Evolutionary conservation across 2,329 filamentous ascomycete genomes (phyloP), one percentile per base, ranked within the genome.

Genomic region (Botryosphaeria dothidea): DNA sequence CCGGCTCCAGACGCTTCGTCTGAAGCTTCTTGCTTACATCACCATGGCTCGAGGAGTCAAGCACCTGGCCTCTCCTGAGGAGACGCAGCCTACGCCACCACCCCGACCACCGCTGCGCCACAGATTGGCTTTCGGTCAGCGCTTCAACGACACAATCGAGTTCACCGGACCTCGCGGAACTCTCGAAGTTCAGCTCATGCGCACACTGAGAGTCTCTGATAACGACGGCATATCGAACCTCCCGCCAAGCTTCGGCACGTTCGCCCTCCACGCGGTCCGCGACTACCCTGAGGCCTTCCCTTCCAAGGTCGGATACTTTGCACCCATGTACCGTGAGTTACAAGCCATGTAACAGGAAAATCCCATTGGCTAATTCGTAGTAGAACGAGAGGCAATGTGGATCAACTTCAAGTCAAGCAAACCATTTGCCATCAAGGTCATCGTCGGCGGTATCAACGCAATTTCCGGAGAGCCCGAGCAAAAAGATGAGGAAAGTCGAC

Each of bases 391-490:
- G 25, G 29, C 29, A 3, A 31, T 34, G 49, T 52, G 27, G 17
- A 52, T 52, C 4, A 8, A 21, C 5, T 36, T 34, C 66, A n/a
- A 54, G 0, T 66, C 71, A 1, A 3, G 3, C 0, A 19, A 54
- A 7, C 64, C 57, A 2, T 81, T 78, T 60, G 73, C 75, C 0
- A 67, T 80, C 65, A 77, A 76, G 56, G 66, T 80, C 43, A 75
- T 72, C 62, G 68, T 75, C 19, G 80, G 79, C 7, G 73, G 74
- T 11, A 69, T 80, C n/a, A 81, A 81, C 65, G 78, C 72, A 4
- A 66, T 82, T 23, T 78, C 76, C 34, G 78, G 79, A 8, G 71
- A 75, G 41, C 67, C 71, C 3, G 64, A 45, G 9, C 70, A 72
- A 51, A 71, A 73, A 45, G 71, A 71, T 2, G 34, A 67, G 11